Evolutionary conservation across 2,329 filamentous ascomycete genomes (phyloP).

Genomic region (Beauveria sp.): DNA sequence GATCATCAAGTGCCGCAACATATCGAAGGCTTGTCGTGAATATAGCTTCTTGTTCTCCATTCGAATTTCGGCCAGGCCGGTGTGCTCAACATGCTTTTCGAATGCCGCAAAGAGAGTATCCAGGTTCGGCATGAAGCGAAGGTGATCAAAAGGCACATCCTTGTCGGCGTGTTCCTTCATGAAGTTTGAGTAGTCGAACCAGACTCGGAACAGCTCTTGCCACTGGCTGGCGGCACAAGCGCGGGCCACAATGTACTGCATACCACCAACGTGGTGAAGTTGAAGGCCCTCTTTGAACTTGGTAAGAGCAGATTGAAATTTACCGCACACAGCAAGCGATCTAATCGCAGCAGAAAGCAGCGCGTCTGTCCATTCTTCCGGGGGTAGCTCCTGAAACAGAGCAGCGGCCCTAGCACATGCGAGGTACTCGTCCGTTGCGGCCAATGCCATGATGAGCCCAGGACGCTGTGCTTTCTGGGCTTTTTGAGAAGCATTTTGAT

Average conservation of each 20-base stretch:
- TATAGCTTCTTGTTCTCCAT: slow-evolving; percentile 17
- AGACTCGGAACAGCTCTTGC: slow-evolving; percentile 28
- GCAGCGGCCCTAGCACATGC: slow-evolving; percentile 39
- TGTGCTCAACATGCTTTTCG: slow-evolving; percentile 23
- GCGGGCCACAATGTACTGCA: slow-evolving; percentile 37
- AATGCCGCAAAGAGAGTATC: slow-evolving; percentile 27
- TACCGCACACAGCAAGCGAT: slow-evolving; percentile 33
- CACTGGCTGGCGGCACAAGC: slow-evolving; percentile 31
- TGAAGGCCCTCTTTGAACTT: slow-evolving; percentile 32
- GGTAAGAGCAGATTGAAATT: slow-evolving; percentile 29
- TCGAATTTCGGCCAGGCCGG: slow-evolving; percentile 18
- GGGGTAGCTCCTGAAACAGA: slow-evolving; percentile 32
- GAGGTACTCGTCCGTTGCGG: slow-evolving; percentile 32
- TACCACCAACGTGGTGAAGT: slow-evolving; percentile 27
- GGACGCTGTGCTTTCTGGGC: slow-evolving; percentile 22
- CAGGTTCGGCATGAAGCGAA: slow-evolving; percentile 22
- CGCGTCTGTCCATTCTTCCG: slow-evolving; percentile 31
- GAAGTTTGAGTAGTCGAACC: slow-evolving; percentile 26
- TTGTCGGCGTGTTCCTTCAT: slow-evolving; percentile 1
- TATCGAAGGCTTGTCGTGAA: slow-evolving; percentile 18
- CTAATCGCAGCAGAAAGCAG: slow-evolving; percentile 33
- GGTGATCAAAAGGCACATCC: slow-evolving; percentile 13
- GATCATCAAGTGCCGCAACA: slow-evolving; percentile 22
- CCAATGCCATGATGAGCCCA: slow-evolving; percentile 33
- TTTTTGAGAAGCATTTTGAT: slow-evolving; percentile 27